A percentile compares a stretch with the other conserved stretches of the same genome.
phyloP scores from a whole-genome alignment of 495 filamentous ascomycete species.

The Hyaloscypha variabilis region DNA sequence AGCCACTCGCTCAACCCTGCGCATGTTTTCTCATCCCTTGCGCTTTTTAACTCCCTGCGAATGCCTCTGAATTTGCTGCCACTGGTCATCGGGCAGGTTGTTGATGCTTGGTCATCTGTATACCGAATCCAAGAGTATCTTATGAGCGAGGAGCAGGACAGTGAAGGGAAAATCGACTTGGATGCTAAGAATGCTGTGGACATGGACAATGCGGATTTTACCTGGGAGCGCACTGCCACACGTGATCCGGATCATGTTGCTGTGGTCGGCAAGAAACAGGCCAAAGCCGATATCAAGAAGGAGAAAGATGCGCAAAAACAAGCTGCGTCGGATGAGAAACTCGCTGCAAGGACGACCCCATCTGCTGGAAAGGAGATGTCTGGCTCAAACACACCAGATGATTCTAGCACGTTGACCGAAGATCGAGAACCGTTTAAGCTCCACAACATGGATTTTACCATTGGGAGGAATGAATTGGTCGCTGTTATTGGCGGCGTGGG shows the following conservation, averaged over 20 bases:
- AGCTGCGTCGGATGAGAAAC: conserved; percentile 26
- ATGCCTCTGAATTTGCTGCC: conserved; percentile 89
- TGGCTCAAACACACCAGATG: conserved; percentile 38
- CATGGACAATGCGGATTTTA: conserved; percentile 77
- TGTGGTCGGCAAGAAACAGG: conserved; percentile 39
- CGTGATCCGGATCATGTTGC: conserved; percentile 54
- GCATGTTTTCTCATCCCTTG: conserved; percentile 86
- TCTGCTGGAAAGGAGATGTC: conserved; percentile 14
- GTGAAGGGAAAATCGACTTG: conserved; percentile 66
- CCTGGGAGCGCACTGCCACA: conserved; percentile 82
- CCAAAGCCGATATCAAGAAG: conserved; percentile 45
- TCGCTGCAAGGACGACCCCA: conserved; percentile 31
- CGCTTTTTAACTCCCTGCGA: conserved; percentile 87
- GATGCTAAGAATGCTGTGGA: conserved; percentile 70
- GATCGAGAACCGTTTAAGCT: conserved; percentile 79
- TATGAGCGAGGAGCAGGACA: conserved; percentile 79
- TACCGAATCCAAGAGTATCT: conserved; percentile 86
- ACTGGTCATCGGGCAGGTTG: conserved; percentile 82
- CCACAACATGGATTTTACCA: conserved; percentile 68
- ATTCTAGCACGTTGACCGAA: conserved; percentile 55
- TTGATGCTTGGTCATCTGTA: conserved; percentile 85
- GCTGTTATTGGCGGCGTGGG: conserved; percentile 93
- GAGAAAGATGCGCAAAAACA: conserved; percentile 35
- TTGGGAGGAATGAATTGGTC: conserved; percentile 81
- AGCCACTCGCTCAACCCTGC: conserved; percentile 72